phyloP scores from a whole-genome alignment of 495 filamentous ascomycete species.

The Penicillium soppii region DNA sequence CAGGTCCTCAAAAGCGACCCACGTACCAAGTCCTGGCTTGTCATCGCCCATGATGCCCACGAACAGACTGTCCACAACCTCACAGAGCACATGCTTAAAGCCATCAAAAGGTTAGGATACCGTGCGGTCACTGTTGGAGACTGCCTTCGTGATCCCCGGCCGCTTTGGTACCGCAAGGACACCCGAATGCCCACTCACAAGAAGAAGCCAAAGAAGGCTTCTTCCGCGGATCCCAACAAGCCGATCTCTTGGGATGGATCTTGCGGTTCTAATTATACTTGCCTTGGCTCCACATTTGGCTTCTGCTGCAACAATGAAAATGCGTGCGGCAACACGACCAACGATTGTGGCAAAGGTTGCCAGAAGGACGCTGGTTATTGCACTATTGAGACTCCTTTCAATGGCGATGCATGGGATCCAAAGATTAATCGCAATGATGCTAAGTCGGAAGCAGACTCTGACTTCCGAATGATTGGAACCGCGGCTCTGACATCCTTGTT shows the following conservation, averaged over 20 bases:
- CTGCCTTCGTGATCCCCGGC: constrained; percentile 67
- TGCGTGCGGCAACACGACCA: constrained; percentile 48
- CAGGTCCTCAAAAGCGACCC: constrained; percentile 39
- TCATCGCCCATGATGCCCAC: constrained; percentile 80
- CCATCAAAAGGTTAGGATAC: constrained; percentile 57
- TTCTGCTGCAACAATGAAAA: constrained; percentile 41
- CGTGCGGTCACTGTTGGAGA: constrained; percentile 71
- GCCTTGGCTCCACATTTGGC: constrained; percentile 44
- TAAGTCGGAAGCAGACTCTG: constrained; percentile 21
- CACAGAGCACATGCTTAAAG: constrained; percentile 69
- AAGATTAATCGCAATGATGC: constrained; percentile 3
- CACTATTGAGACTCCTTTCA: constrained; percentile 20
- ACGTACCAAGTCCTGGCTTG: constrained; percentile 55
- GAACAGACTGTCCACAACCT: constrained; percentile 74
- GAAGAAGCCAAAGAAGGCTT: constrained; percentile 20
- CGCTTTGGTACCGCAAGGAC: constrained; percentile 67
- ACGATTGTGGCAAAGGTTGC: constrained; percentile 53
- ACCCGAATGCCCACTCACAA: constrained; percentile 18
- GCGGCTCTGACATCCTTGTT: constrained; percentile 24
- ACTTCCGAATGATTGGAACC: constrained; percentile 15
- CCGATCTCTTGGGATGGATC: constrained; percentile 50
- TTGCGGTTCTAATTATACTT: constrained; percentile 53
- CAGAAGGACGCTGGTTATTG: constrained; percentile 50
- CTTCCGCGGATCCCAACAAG: constrained; percentile 33
- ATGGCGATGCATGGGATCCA: constrained; percentile 27